Evolutionary conservation across 208 protist species (phyloP), one percentile per base, ranked within the genome.

Genomic region (Herpetomonas muscarum): DNA sequence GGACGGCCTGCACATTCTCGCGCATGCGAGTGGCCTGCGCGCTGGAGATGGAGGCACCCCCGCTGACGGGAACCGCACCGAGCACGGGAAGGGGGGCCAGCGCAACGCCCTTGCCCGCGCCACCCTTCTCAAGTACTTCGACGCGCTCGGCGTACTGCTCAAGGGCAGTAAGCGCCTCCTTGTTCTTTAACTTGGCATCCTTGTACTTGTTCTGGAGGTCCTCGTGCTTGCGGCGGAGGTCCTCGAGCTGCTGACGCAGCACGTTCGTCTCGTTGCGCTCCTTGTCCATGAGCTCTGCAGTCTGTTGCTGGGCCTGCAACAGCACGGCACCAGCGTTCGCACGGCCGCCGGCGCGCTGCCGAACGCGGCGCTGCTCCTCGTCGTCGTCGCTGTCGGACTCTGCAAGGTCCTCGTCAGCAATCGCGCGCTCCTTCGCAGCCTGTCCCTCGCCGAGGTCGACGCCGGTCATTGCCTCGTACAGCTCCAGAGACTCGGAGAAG

Each of bases 141-240:
- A 90, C 68, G 10, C 74, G 78, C 50, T 76, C 67, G 6, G 81
- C 76, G 61, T 87, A 90, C 65, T 79, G 48, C 48, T 93, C 71
- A 19, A 96, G 66, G 28, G 70, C 61, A 24, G 52, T 44, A 22
- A 92, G 70, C 1, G 77, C 80, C 51, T 86, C 76, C 68, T 79
- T 93, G 65, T 93, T 96, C 71, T 92, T 93, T 19, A 64, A 55
- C 77, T 96, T 96, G 28, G 85, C 89, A 50, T 96, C 89, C 67
- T 92, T 96, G 75, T 91, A 96, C 68, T 96, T 96, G 64, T 88
- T 89, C 56, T 92, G 83, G 36, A 96, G 59, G 25, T 96, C 76
- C 60, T 90, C 89, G 66, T 93, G 72, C 66, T 90, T 82, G 46
- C 61, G 71, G 45, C 76, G 85, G 10, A 93, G 73, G 28, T 86